A percentile compares a stretch with the other conserved stretches of the same genome.
Evolutionary conservation across 192 early-diverging fungal genomes (phyloP).

Genomic region (Cladochytrium replicatum): DNA sequence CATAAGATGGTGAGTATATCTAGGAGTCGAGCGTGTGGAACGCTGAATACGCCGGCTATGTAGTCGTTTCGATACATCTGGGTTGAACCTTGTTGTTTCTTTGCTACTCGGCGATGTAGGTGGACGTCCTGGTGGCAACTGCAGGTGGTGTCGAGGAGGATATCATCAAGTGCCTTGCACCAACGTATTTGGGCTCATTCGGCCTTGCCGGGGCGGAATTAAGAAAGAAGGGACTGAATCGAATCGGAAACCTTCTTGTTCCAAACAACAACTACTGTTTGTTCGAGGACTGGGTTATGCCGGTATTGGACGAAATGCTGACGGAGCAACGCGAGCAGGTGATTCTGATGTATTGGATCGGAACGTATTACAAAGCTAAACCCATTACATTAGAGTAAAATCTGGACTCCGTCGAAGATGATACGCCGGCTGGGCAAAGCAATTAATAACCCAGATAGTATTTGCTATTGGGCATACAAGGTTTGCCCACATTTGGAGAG

Average conservation of each 20-base stretch:
- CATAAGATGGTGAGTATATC: slow-evolving; percentile 55
- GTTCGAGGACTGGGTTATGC: slow-evolving; percentile 98
- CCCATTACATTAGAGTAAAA: slow-evolving; percentile 35
- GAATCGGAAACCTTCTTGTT: slow-evolving; percentile 94
- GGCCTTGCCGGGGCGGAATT: slow-evolving; percentile 62
- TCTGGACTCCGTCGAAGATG: slow-evolving; percentile 91
- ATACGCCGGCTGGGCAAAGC: slow-evolving; percentile 80
- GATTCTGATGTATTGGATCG: neutral
- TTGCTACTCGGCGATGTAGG: slow-evolving; percentile 22
- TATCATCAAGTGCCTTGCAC: slow-evolving; percentile 92
- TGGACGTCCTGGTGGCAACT: slow-evolving; percentile 82
- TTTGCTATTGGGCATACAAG: slow-evolving; percentile 97
- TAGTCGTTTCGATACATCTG: neutral
- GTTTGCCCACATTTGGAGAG: slow-evolving; percentile 15
- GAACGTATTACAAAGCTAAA: neutral
- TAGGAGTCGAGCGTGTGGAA: no score
- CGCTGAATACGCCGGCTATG: neutral
- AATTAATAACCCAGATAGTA: slow-evolving; percentile 79
- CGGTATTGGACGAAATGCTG: slow-evolving; percentile 86
- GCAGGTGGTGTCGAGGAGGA: slow-evolving; percentile 98
- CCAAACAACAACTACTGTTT: slow-evolving; percentile 98
- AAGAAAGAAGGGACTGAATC: slow-evolving; percentile 82
- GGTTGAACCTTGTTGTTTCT: neutral
- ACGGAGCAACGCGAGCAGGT: slow-evolving; percentile 78
- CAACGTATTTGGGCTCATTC: slow-evolving; percentile 82